Base-by-base conservation (phyloP, 106 monocot genomes). In the Acorus gramineus region DNA sequence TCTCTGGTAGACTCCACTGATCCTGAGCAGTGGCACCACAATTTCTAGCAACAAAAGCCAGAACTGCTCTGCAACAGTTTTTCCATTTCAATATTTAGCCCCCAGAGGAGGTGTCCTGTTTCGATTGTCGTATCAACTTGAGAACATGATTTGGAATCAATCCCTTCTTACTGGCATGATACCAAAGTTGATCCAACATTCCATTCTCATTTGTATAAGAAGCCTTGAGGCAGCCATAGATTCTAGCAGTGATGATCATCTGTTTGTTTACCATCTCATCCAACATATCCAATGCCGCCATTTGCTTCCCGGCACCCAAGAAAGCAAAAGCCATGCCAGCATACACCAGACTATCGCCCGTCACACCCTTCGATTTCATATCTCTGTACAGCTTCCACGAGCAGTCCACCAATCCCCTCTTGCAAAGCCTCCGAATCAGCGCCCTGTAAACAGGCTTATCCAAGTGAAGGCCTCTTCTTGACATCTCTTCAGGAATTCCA, bases 391-490 rank as follows among this genome's bases (percentile, higher is more conserved):
- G 5, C 13, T 68, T 85, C 44, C 74, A 71, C 60, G 98, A 91
- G 54, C 47, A 84, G 74, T 71, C 78, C 42, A 92, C 71, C 50
- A 84, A 67, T 8, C 81, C 79, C 60, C 81, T 69, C 51, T 85
- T 98, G 63, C 98, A 98, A 46, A 98, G 51, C 68, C 92, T 85
- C 71, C 91, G 73, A 52, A 98, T 80, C 6, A 98, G 57, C 70
- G 98, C 76, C 63, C 98, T 85, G 69, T 85, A 92, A 0, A 92
- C n/a, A 8, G 92, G 83, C 56, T 86, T 92, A 46, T 83, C 87
- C n/a, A 68, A 70, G 58, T 42, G 68, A 79, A 74, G 53, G 4
- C 88, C 85, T 79, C 83, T 79, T 72, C 64, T 79, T 46, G 59
- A 43, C 5, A 98, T 71, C 51, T 92, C 98, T 56, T 84, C 77